Evolutionary conservation across 2,329 filamentous ascomycete genomes (phyloP), one percentile per base, ranked within the genome.

Genomic region (Phyllosticta citribraziliensis): DNA sequence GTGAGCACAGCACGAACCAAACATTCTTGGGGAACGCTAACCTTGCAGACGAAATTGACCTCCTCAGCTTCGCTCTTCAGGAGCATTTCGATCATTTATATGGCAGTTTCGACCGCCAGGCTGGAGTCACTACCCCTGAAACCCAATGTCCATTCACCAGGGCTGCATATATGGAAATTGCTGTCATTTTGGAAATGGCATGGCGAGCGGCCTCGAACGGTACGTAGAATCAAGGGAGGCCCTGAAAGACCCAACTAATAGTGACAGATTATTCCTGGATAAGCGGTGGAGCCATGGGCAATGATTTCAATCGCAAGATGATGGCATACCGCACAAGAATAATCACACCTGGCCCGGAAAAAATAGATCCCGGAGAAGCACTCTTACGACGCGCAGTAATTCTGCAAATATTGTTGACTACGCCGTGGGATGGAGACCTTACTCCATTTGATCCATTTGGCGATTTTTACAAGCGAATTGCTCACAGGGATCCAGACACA

Each of bases 131-230:
- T 30, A 4, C 2, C 27, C 27, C 27, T 30, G 11, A 58, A 6
- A 68, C 62, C 22, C 55, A 63, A 10, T 76, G 74, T 57, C 65
- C 71, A 1, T 68, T 75, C 25, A 69, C 70, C 8, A 69, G 69
- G 62, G 67, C 70, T 3, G 70, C 72, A 6, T 74, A 73, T 55
- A 64, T 76, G 2, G 74, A 76, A 51, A 63, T 76, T 14, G 57
- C 71, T 24, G 69, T 27, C 5, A 20, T 5, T 3, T 3, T 47
- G 40, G n/a, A 47, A n/a, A 17, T n/a, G 14, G 40, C 14, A 5
- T 47, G 40, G 40, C 40, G 40, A 47, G n/a, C 14, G 14, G 40
- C n/a, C 2, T 47, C 14, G 40, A n/a, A 5, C 6, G 40, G 40
- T 47, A 47, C 6, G 40, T n/a, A 4, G 40, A 47, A n/a, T n/a